Evolutionary conservation across 108 stramenopile species (phyloP).

Genomic region (Nitzschia sp.): DNA sequence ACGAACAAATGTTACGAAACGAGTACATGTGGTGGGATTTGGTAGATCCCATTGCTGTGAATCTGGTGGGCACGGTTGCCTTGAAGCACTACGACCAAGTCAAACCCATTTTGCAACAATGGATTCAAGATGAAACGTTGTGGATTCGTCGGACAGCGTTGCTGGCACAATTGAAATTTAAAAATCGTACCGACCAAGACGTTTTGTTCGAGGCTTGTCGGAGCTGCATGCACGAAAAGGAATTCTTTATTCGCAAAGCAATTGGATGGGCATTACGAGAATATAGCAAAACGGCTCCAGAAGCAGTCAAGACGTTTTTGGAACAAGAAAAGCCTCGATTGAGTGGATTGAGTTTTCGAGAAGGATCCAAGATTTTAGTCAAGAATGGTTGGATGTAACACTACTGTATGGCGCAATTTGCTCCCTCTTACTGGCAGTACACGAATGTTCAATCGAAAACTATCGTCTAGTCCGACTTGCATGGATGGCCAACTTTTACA

Average conservation of each 20-base stretch:
- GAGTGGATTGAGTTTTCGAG: slow-evolving; percentile 14
- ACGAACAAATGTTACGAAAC: slow-evolving; percentile 8
- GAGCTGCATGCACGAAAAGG: slow-evolving; percentile 4
- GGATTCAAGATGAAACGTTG: slow-evolving; percentile 11
- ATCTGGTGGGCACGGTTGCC: slow-evolving; percentile 2
- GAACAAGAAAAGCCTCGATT: not conserved
- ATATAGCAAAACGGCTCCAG: slow-evolving; percentile 18
- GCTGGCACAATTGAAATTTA: slow-evolving; percentile 23
- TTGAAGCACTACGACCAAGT: not conserved
- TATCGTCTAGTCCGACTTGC: no score
- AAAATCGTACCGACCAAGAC: slow-evolving; percentile 8
- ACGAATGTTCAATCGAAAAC: no score
- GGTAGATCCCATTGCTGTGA: slow-evolving; percentile 13
- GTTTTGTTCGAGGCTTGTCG: slow-evolving; percentile 11
- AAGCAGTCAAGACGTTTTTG: slow-evolving; percentile 16
- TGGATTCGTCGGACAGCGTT: slow-evolving; percentile 20
- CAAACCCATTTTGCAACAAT: slow-evolving; percentile 3
- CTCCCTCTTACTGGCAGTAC: no score
- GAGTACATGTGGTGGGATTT: slow-evolving; percentile 31
- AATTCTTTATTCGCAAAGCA: slow-evolving; percentile 34
- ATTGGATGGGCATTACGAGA: slow-evolving; percentile 31
- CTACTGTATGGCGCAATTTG: no score
- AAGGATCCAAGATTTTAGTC: slow-evolving; percentile 6
- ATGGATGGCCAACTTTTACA: no score
- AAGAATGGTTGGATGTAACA: not conserved